Base-by-base conservation (phyloP, 305 asterid species). In the Fraxinus sp. region DNA sequence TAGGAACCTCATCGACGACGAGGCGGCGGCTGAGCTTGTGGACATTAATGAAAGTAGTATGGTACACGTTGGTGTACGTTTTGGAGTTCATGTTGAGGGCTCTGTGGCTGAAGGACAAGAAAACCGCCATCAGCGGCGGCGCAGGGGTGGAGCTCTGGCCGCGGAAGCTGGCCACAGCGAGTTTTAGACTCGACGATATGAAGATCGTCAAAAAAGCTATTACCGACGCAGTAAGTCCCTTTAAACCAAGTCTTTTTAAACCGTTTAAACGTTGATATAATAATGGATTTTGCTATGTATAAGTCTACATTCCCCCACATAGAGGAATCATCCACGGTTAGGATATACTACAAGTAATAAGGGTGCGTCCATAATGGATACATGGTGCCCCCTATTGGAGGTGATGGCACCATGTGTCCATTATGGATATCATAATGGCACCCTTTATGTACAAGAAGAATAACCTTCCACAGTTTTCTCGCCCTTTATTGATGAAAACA, bases 61-160 rank as follows among this genome's bases (percentile, higher is more conserved):
- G 94, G 96, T 93, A 85, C 80, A 88, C 92, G 62, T 22, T 91
- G 75, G 78, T 90, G 74, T 91, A 86, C 79, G 85, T 86, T 39
- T 4, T 85, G 32, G 97, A 92, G 81, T 90, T 92, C 41, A 4
- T 46, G 14, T 1, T 87, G 88, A 93, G 97, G 66, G 20, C 72
- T 13, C 16, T 91, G 85, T 90, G 98, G 92, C 18, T 87, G 87
- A 89, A 89, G 78, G 98, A 93, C 77, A 80, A 59, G 84, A 85
- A n/a, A 55, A 94, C 97, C 79, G 90, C 87, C 87, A 72, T 91
- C 68, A 93, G 93, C 83, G 98, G 98, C 84, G 97, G 98, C 39
- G 89, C 74, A 0, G 98, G 98, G 52, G 98, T 92, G 85, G 98
- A 94, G 95, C 90, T 91, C 68, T 94, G 98, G 98, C 97, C 98